phyloP scores from a whole-genome alignment of 2,329 filamentous ascomycete species.

The Colletotrichum phormii region DNA sequence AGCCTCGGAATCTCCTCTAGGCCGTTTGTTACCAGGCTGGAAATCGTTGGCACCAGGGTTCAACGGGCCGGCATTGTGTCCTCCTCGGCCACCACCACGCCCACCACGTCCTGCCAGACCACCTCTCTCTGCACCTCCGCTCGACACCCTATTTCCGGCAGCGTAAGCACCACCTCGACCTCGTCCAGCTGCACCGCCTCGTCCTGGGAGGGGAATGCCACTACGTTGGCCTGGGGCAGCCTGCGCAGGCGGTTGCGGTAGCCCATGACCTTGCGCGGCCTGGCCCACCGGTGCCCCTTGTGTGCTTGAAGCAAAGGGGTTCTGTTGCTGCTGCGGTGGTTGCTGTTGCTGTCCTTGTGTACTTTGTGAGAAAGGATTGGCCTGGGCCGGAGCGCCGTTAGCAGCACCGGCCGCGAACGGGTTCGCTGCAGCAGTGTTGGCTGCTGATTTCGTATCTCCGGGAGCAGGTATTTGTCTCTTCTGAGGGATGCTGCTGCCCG shows the following conservation, averaged over 20 bases:
- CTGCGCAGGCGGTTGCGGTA: slow-evolving; percentile 19
- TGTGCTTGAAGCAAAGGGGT: slow-evolving; percentile 27
- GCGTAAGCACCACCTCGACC: slow-evolving; percentile 53
- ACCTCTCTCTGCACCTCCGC: slow-evolving; percentile 49
- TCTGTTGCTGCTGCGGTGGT: slow-evolving; percentile 41
- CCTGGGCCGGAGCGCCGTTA: neutral
- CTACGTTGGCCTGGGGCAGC: slow-evolving; percentile 31
- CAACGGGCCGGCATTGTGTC: slow-evolving; percentile 51
- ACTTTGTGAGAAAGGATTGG: slow-evolving; percentile 21
- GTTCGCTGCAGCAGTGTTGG: slow-evolving; percentile 10
- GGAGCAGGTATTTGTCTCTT: slow-evolving; percentile 20
- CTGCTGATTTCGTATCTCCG: slow-evolving; percentile 2
- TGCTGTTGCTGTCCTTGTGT: slow-evolving; percentile 36
- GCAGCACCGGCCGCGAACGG: slow-evolving; percentile 28
- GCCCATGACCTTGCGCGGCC: slow-evolving; percentile 20
- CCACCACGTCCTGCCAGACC: slow-evolving; percentile 47
- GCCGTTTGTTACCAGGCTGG: slow-evolving; percentile 68
- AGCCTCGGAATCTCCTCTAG: slow-evolving; percentile 63
- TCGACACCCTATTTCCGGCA: slow-evolving; percentile 50
- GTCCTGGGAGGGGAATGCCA: slow-evolving; percentile 56
- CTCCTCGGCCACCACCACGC: slow-evolving; percentile 54
- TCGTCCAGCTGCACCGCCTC: slow-evolving; percentile 47
- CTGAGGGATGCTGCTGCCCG: slow-evolving; percentile 24
- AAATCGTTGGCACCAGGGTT: slow-evolving; percentile 67
- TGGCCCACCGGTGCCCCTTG: slow-evolving; percentile 19